Base-by-base conservation (phyloP, 768 basidiomycete genomes). In the Trametes coccinea region DNA sequence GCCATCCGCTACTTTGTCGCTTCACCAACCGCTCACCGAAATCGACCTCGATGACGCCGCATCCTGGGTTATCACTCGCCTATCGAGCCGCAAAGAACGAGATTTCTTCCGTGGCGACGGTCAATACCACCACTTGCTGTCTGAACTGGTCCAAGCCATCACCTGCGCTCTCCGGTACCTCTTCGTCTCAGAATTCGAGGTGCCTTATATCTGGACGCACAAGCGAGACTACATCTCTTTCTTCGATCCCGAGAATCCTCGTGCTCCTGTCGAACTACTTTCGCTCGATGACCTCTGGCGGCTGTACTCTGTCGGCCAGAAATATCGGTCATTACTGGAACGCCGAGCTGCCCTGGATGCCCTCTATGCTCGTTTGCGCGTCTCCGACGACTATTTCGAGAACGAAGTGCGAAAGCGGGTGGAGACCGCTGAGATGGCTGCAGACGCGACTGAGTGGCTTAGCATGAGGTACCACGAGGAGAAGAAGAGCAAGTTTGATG, bases 171-270 rank as follows among this genome's bases (percentile, higher is more conserved):
- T 99, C 39, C 82, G 86, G 37, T 92, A 86, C 71, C 80, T 98
- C 56, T 95, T 98, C 74, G 75, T 93, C 52, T 86, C 93, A 45
- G 86, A 92, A 67, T 89, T 91, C 65, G 97, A 99, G 73, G 95
- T 98, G 6, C 94, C 97, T 0, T 95, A 94, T 75, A 87, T 98
- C 63, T 97, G 91, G 90, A 85, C 87, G 16, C 93, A 98, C 79
- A 92, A 92, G 69, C 84, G 92, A 40, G 97, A 99, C 72, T 89
- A 92, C 69, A 89, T 98, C 68, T 86, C 87, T 48, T 84, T 90
- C 72, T 92, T 91, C 73, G 90, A 93, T 69, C 79, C 84, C 49
- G 72, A 77, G 34, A 86, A 89, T 60, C 81, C 85, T 53, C 79
- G 83, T 37, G 71, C 81, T n/a, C 84, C 84, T 40, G 70, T 83